Base-by-base conservation (phyloP, 345 rosid genomes). In the Adansonia digitata region DNA sequence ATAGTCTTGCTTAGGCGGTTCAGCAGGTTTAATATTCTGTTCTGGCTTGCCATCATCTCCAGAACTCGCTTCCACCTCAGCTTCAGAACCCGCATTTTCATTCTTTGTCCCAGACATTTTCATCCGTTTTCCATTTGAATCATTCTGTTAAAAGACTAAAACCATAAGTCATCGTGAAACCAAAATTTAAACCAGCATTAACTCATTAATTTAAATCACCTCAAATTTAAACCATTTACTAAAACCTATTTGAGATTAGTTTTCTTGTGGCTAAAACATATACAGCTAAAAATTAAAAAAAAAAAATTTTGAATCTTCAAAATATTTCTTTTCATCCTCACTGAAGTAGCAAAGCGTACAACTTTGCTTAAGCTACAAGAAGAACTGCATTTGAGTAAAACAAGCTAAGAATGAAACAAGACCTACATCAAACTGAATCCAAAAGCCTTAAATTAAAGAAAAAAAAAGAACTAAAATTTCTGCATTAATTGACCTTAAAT, bases 1-100 rank as follows among this genome's bases (percentile, higher is more conserved):
- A 77, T 86, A 95, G 78, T 95, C 99, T 76, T 81, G 91, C 83
- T 92, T 95, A 49, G 91, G 87, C 15, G 86, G 97, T 80, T 95
- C 97, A 0, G 90, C 71, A 51, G 93, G 86, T 81, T 85, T 83
- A 82, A 77, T 77, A 73, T 84, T 83, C 71, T 85, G 86, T 18
- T 83, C 91, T 29, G 74, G 71, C 87, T 89, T 92, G 79, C 18
- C 7, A 27, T 80, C 82, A 71, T 79, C 82, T 22, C 71, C 91
- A 39, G 97, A 94, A 84, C 86, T 85, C 12, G 83, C 81, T 80
- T 93, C 96, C 6, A 75, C 90, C 78, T 90, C 97, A 45, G 84
- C 78, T 86, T 85, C 91, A 31, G 84, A 82, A 74, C 83, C 84
- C 51, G 71, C 83, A 67, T 81, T 86, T 64, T 85, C 91, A 34